Percentiles rank a stretch among this genome's conserved stretches.
These are phyloP conservation scores for Phytophthora syringae DNA, from an alignment of 352 stramenopile genomes.

Conservation along the genomic window DNA sequence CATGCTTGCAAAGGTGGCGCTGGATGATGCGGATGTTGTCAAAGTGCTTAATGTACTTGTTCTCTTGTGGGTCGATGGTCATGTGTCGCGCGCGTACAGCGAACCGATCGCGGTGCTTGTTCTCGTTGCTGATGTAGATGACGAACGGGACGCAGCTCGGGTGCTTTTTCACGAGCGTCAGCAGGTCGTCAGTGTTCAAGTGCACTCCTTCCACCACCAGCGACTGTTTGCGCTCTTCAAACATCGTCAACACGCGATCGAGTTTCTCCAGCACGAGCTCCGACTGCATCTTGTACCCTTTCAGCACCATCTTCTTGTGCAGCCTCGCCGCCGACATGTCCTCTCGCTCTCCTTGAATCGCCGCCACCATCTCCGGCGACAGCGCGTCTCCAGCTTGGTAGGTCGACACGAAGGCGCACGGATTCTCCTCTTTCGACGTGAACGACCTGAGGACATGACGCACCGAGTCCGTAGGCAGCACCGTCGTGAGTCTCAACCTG, in stretches of 20 bases:
- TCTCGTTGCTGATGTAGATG: slow-evolving; percentile 91
- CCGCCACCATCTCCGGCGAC: slow-evolving; percentile 52
- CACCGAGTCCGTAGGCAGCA: slow-evolving; percentile 87
- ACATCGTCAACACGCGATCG: slow-evolving; percentile 85
- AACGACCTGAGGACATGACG: slow-evolving; percentile 83
- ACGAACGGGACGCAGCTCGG: slow-evolving; percentile 88
- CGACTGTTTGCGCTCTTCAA: slow-evolving; percentile 81
- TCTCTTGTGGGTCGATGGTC: slow-evolving; percentile 89
- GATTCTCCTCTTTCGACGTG: slow-evolving; percentile 82
- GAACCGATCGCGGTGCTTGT: slow-evolving; percentile 88
- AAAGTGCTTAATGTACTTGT: slow-evolving; percentile 93
- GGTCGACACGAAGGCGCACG: slow-evolving; percentile 86
- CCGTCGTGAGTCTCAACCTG: slow-evolving; percentile 80
- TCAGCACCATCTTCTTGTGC: slow-evolving; percentile 84
- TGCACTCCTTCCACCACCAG: slow-evolving; percentile 89
- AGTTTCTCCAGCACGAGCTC: slow-evolving; percentile 86
- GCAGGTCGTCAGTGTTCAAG: slow-evolving; percentile 84
- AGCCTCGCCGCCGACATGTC: slow-evolving; percentile 76
- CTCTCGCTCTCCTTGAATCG: slow-evolving; percentile 42
- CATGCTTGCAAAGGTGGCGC: slow-evolving; percentile 85
- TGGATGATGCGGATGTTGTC: slow-evolving; percentile 92
- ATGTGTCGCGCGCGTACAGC: slow-evolving; percentile 86
- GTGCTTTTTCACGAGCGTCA: slow-evolving; percentile 79
- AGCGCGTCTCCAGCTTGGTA: slow-evolving; percentile 89
- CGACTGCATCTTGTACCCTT: slow-evolving; percentile 86